Percentiles rank a stretch among this genome's conserved stretches.
These are phyloP conservation scores for Aphanomyces invadans DNA, from an alignment of 352 stramenopile species.

Conservation along the genomic window DNA sequence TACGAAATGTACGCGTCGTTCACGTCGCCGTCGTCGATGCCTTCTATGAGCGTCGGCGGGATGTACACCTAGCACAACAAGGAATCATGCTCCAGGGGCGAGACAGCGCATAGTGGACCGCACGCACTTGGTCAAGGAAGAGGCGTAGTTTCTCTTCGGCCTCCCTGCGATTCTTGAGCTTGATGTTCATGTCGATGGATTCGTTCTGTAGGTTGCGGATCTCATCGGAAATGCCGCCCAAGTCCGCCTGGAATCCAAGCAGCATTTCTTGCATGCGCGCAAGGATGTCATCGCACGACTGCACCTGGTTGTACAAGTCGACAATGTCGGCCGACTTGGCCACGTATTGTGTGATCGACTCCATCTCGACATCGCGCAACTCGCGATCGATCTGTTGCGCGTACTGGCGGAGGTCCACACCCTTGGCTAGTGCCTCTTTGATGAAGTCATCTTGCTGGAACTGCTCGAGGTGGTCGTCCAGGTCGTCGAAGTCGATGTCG, in stretches of 20 bases:
- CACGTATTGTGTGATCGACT: conserved; percentile 83
- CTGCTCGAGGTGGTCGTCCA: conserved; percentile 90
- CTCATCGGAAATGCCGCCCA: conserved; percentile 95
- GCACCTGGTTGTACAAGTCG: conserved; percentile 89
- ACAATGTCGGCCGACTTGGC: conserved; percentile 85
- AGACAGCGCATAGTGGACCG: too few species aligned
- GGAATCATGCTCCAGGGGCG: too few species aligned
- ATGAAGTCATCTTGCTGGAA: conserved; percentile 92
- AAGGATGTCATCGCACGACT: conserved; percentile 95
- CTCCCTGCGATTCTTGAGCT: conserved; percentile 92
- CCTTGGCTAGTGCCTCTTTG: conserved; percentile 84
- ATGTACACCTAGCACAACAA: conserved; percentile 37
- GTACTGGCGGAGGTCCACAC: conserved; percentile 88
- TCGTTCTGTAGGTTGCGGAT: conserved; percentile 96
- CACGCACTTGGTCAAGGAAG: conserved; percentile 97
- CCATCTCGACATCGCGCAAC: conserved; percentile 74
- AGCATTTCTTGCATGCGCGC: conserved; percentile 97
- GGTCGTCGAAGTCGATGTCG: conserved; percentile 90
- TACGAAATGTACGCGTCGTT: conserved; percentile 92
- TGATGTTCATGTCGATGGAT: conserved; percentile 88
- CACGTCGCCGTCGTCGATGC: conserved; percentile 91
- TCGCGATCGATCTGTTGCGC: conserved; percentile 86
- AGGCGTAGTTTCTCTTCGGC: conserved; percentile 89
- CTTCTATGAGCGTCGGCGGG: conserved; percentile 87
- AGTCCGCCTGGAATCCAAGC: conserved; percentile 96